A percentile compares a stretch with the other conserved stretches of the same genome.
Evolutionary conservation across 805 yeast genomes (phyloP).

Genomic region (Scheffersomyces amazonensis): DNA sequence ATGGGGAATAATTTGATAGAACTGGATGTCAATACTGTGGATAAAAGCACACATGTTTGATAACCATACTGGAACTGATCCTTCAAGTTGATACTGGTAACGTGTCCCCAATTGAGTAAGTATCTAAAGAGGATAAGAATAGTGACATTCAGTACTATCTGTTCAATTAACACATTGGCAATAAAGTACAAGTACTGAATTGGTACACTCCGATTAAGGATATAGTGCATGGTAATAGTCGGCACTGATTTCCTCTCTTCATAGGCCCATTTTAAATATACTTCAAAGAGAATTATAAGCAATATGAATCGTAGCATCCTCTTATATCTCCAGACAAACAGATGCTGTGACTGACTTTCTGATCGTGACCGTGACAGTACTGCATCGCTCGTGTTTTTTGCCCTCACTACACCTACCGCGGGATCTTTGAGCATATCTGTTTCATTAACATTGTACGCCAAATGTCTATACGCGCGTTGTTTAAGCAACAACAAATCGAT

Average conservation of each 20-base stretch:
- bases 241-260: constrained; percentile 60
- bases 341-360: too few species aligned
- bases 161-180: constrained; percentile 47
- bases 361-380: too few species aligned
- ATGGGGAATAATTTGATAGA: constrained; percentile 85
- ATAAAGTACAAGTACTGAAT: constrained; percentile 59
- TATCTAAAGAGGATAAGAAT: constrained; percentile 24
- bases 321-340: constrained; percentile 15
- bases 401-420: too few species aligned
- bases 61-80: constrained; percentile 30
- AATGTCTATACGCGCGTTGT: constrained; percentile 84
- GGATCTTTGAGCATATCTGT: constrained; percentile 11
- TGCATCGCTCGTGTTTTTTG: too few species aligned
- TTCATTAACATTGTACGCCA: constrained; percentile 69
- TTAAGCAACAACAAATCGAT: constrained; percentile 81
- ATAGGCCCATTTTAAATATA: constrained; percentile 88
- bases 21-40: constrained; percentile 72
- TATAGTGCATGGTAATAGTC: constrained; percentile 16
- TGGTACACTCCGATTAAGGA: constrained; percentile 33
- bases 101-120: constrained; percentile 15
- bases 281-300: constrained; percentile 75
- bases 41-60: constrained; percentile 48
- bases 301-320: constrained; percentile 46
- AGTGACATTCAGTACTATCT: constrained; percentile 35
- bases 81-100: constrained; percentile 13